Evolutionary conservation across 305 asterid species (phyloP).

Genomic region (Euphrasia arctica): DNA sequence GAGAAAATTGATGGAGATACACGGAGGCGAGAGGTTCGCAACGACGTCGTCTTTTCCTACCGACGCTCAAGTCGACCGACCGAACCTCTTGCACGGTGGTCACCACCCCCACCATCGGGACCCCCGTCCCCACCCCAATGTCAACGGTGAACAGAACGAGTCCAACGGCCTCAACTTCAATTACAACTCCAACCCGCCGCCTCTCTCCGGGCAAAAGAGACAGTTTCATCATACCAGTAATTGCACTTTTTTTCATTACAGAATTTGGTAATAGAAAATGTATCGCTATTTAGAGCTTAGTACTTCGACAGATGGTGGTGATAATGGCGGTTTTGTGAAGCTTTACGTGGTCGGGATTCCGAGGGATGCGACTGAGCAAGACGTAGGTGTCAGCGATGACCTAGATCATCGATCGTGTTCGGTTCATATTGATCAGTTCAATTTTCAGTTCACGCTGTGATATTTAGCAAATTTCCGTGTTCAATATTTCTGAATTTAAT

Average conservation of each 20-base stretch:
- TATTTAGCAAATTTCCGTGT: background rate
- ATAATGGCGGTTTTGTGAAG: conserved; percentile 50
- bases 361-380: conserved; percentile 57
- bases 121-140: conserved; percentile 33
- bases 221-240: conserved; percentile 42
- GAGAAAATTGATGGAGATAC: conserved; percentile 39
- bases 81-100: conserved; percentile 28
- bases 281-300: conserved; percentile 7
- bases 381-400: conserved; percentile 45
- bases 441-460: conserved; percentile 13
- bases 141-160: conserved; percentile 35
- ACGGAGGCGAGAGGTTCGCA: conserved; percentile 38
- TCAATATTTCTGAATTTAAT: conserved; percentile 3
- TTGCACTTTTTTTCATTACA: background rate
- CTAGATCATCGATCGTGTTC: background rate
- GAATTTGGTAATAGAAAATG: background rate
- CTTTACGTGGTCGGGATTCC: conserved; percentile 71
- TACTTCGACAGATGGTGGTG: conserved; percentile 41
- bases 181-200: conserved; percentile 34
- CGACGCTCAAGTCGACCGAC: conserved; percentile 32
- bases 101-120: conserved; percentile 26
- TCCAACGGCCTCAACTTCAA: conserved; percentile 30
- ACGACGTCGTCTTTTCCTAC: conserved; percentile 39
- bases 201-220: conserved; percentile 56
- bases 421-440: conserved; percentile 8